These are phyloP conservation scores for Aspergillus carlsbadensis DNA, from an alignment of 495 filamentous ascomycete species.

Conservation along the genomic window DNA sequence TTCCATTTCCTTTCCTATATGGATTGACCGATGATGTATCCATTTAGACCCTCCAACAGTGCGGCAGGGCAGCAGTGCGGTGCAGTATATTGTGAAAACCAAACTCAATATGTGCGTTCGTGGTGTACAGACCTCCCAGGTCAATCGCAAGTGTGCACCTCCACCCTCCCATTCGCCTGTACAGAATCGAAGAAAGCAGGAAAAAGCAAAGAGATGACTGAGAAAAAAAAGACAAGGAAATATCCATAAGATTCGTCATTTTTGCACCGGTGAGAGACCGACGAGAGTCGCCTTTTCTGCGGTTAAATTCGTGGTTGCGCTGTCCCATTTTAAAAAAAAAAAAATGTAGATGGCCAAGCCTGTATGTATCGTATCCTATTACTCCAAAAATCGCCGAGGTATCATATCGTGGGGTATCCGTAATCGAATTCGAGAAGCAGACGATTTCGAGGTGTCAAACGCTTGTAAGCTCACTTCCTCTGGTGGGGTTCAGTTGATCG, in stretches of 20 bases:
- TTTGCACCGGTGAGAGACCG: too few relatives aligned
- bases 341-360: background rate
- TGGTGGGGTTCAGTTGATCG: slow-evolving; percentile 20
- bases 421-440: slow-evolving; percentile 6
- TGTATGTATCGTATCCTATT: slow-evolving; percentile 11
- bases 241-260: background rate
- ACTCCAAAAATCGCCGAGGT: slow-evolving; percentile 17
- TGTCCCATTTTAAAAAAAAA: background rate
- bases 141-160: too few relatives aligned
- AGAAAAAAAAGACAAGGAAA: background rate
- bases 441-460: background rate
- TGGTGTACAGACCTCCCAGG: too few relatives aligned
- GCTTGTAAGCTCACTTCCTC: background rate
- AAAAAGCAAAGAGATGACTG: background rate
- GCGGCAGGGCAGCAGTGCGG: too few relatives aligned
- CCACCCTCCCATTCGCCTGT: background rate
- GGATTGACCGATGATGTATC: too few relatives aligned
- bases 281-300: too few relatives aligned
- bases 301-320: background rate
- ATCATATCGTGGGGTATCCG: slow-evolving; percentile 29
- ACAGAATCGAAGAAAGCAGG: background rate
- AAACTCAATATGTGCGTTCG: too few relatives aligned
- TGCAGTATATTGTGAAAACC: too few relatives aligned
- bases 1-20: too few relatives aligned
- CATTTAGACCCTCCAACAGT: too few relatives aligned